These are phyloP conservation scores for Colletotrichum camelliae DNA, from an alignment of 2,329 filamentous ascomycete genomes.

Conservation along the genomic window DNA sequence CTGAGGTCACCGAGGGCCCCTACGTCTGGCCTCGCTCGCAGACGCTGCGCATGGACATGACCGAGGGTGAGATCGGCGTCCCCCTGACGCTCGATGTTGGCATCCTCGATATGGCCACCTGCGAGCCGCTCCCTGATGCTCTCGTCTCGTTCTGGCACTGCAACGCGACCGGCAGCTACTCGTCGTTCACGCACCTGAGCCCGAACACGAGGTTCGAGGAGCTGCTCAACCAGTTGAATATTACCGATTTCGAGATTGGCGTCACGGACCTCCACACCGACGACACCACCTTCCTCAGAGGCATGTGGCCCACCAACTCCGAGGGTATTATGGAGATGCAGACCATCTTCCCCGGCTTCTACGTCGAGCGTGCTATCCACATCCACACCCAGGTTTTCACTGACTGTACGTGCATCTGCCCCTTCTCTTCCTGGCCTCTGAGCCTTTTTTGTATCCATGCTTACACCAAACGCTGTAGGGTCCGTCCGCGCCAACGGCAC, in stretches of 20 bases:
- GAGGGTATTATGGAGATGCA: constrained; percentile 39
- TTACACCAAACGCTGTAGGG: neutral
- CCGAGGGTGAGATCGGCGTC: constrained; percentile 45
- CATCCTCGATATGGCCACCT: constrained; percentile 27
- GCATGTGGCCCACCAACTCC: constrained; percentile 25
- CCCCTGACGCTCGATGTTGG: constrained; percentile 39
- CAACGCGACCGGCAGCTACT: constrained; percentile 10
- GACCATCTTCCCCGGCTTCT: constrained; percentile 50
- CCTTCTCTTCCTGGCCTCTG: neutral
- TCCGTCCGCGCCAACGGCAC: constrained; percentile 21
- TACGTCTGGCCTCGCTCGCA: constrained; percentile 41
- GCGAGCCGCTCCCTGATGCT: constrained; percentile 10
- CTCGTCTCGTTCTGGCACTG: constrained; percentile 13
- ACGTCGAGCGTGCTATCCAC: constrained; percentile 50
- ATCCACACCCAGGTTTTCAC: constrained; percentile 49
- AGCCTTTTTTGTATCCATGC: too few species aligned
- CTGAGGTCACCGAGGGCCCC: constrained; percentile 9
- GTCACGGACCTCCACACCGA: constrained; percentile 7
- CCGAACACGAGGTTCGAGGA: constrained; percentile 3
- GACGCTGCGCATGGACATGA: constrained; percentile 51
- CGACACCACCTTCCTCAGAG: constrained; percentile 7
- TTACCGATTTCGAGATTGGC: neutral
- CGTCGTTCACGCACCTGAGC: neutral
- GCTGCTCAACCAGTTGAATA: constrained; percentile 5
- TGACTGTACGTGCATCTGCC: neutral